Evolutionary conservation across 768 basidiomycete species (phyloP).

Genomic region (Kockovaella imperatae): DNA sequence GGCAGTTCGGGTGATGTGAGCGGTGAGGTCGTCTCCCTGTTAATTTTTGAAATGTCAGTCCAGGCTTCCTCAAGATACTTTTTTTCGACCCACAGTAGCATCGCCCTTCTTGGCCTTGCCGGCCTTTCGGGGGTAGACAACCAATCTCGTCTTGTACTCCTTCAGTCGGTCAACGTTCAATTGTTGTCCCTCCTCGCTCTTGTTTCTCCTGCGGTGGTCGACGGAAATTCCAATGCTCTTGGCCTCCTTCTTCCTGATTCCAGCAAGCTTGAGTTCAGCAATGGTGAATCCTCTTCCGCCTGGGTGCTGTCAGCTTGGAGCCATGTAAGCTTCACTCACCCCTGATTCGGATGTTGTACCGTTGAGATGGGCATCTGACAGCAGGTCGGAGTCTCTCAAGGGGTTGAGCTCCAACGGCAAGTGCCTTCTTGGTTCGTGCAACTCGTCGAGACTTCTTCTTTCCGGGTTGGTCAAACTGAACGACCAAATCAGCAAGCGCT

Average conservation of each 20-base stretch:
- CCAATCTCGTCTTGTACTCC: conserved; percentile 83
- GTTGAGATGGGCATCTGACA: conserved; percentile 89
- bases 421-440: conserved; percentile 84
- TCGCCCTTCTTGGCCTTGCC: conserved; percentile 94
- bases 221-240: conserved; percentile 87
- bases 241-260: conserved; percentile 87
- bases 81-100: conserved; percentile 59
- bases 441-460: conserved; percentile 91
- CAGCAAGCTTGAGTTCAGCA: conserved; percentile 90
- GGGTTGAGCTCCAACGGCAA: conserved; percentile 83
- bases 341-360: conserved; percentile 96
- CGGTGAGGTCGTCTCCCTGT: conserved; percentile 78
- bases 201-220: conserved; percentile 91
- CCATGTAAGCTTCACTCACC: conserved; percentile 46
- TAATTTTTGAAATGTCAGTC: not conserved
- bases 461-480: conserved; percentile 99
- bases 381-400: conserved; percentile 86
- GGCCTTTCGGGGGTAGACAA: conserved; percentile 95
- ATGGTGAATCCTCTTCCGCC: conserved; percentile 89
- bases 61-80: not conserved
- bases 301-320: conserved; percentile 1
- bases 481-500: conserved; percentile 50
- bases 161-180: conserved; percentile 89
- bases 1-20: conserved; percentile 59
- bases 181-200: conserved; percentile 93